phyloP scores from a whole-genome alignment of 768 basidiomycete genomes.

The Amanita brunnescens region DNA sequence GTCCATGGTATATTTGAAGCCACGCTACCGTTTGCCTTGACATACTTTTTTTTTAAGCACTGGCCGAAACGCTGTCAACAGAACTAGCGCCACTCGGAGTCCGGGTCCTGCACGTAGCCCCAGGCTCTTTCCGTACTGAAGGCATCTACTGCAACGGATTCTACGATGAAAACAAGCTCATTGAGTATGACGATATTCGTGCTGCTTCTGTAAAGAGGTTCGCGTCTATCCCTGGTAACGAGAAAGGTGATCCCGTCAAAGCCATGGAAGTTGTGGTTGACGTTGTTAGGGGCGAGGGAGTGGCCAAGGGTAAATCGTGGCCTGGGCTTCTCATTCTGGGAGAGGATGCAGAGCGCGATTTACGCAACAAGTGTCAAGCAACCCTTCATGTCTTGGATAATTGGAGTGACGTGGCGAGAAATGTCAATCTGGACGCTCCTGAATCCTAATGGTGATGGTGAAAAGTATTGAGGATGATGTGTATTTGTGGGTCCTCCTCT shows the following conservation, averaged over 20 bases:
- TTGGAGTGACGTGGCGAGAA: constrained; percentile 4
- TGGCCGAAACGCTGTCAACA: no score
- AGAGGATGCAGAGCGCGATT: constrained; percentile 30
- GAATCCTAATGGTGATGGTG: no score
- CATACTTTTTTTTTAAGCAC: background rate
- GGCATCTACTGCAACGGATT: no score
- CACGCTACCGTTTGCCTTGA: background rate
- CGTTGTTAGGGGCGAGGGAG: constrained; percentile 42
- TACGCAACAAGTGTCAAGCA: background rate
- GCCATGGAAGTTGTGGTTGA: constrained; percentile 44
- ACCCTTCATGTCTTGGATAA: background rate
- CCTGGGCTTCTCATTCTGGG: constrained; percentile 42
- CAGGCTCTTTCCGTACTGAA: constrained; percentile 27
- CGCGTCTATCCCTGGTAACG: constrained; percentile 29
- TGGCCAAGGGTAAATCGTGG: constrained; percentile 37
- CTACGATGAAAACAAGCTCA: constrained; percentile 33
- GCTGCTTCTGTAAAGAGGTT: constrained; percentile 22
- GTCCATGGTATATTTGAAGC: constrained; percentile 40
- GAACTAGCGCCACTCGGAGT: constrained; percentile 51
- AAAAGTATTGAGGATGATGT: no score
- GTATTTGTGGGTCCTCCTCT: no score
- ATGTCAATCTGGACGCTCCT: no score
- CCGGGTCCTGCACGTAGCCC: constrained; percentile 46
- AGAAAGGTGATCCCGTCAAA: constrained; percentile 49
- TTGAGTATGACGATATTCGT: constrained; percentile 41